Evolutionary conservation across 140 eudicot genomes (phyloP).

Genomic region (Ambrosia hybrid): DNA sequence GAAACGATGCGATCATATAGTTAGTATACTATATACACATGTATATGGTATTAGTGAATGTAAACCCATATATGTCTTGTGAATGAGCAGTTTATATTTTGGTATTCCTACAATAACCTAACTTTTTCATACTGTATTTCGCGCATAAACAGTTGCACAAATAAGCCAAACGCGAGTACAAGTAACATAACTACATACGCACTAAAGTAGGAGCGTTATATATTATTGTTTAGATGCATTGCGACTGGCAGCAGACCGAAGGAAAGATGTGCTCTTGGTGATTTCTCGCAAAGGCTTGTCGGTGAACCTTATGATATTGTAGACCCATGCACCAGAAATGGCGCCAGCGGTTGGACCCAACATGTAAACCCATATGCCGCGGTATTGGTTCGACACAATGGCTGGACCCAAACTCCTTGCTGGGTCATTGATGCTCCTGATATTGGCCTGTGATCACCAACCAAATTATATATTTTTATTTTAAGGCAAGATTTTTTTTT

Average conservation of each 20-base stretch:
- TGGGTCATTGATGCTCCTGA: conserved; percentile 97
- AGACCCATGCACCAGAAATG: conserved; percentile 81
- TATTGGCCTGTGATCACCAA: conserved; percentile 56
- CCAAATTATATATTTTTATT: not conserved
- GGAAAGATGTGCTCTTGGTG: conserved; percentile 68
- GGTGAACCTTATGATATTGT: conserved; percentile 69
- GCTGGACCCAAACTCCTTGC: conserved; percentile 97
- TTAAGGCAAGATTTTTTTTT: no score
- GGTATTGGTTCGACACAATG: conserved; percentile 58
- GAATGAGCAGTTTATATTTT: not conserved
- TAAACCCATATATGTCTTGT: conserved; percentile 1
- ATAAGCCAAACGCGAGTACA: conserved; percentile 5
- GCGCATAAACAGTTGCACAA: conserved; percentile 16
- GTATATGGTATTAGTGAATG: not conserved
- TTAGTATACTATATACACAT: conserved; percentile 13
- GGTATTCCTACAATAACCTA: not conserved
- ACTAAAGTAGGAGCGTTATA: not conserved
- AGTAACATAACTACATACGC: conserved; percentile 13
- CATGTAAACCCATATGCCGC: conserved; percentile 72
- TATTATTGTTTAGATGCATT: conserved; percentile 26
- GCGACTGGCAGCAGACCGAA: conserved; percentile 41
- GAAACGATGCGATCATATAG: not conserved
- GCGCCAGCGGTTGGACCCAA: conserved; percentile 75
- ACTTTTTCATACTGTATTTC: not conserved
- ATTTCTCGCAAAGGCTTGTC: conserved; percentile 77